These are phyloP conservation scores for Rhodomyrtus psidioides DNA, from an alignment of 441 rosid species.

Conservation along the genomic window DNA sequence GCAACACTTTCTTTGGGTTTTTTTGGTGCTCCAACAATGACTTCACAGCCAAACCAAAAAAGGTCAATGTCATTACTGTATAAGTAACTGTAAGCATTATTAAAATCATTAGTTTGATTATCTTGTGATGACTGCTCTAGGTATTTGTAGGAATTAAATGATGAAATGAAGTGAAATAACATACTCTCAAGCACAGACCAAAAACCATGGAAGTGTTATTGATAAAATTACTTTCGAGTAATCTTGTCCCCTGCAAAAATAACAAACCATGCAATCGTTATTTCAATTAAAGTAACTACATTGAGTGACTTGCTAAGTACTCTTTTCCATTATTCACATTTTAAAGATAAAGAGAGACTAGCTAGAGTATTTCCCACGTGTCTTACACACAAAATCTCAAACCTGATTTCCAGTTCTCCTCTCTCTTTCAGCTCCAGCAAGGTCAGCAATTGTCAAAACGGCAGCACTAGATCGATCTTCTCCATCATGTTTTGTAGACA, in stretches of 20 bases:
- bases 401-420: conserved; percentile 94
- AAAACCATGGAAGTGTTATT: conserved; percentile 94
- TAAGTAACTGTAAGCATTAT: neutral
- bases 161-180: conserved; percentile 11
- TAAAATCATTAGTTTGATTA: neutral
- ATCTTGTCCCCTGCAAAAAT: conserved; percentile 75
- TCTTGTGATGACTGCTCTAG: neutral
- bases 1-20: conserved; percentile 75
- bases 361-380: neutral
- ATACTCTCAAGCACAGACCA: conserved; percentile 79
- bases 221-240: conserved; percentile 89
- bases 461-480: conserved; percentile 32
- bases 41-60: conserved; percentile 26
- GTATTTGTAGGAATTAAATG: neutral
- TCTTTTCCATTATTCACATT: neutral
- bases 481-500: conserved; percentile 8
- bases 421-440: conserved; percentile 97
- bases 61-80: neutral
- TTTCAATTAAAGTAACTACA: neutral
- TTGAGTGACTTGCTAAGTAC: neutral
- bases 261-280: neutral
- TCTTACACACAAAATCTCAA: neutral
- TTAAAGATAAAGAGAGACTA: neutral
- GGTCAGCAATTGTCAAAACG: conserved; percentile 74
- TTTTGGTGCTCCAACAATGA: conserved; percentile 85